Percentiles rank a stretch among this genome's conserved stretches.
phyloP scores from a whole-genome alignment of 2,329 filamentous ascomycete species.

The Onygenales sp. region DNA sequence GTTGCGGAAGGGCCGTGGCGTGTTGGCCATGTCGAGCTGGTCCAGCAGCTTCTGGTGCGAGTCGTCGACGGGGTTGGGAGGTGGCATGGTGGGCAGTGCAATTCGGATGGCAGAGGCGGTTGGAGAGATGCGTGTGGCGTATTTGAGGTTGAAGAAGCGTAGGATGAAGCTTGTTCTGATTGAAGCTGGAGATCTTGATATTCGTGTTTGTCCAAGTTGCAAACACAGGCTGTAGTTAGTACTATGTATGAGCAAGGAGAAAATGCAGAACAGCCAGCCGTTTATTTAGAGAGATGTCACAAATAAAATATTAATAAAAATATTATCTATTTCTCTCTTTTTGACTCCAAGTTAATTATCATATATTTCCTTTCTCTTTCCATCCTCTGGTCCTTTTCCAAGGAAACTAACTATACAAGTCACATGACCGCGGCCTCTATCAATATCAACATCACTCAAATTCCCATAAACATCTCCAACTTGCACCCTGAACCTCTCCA shows the following conservation, averaged over 20 bases:
- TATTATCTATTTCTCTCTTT: too few relatives aligned
- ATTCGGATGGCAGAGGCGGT: not conserved
- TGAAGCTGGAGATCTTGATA: not conserved
- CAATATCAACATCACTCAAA: too few relatives aligned
- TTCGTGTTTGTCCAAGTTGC: slow-evolving; percentile 1
- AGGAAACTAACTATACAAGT: too few relatives aligned
- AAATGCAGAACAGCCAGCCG: not conserved
- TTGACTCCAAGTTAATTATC: too few relatives aligned
- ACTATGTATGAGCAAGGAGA: not conserved
- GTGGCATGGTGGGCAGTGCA: slow-evolving; percentile 39
- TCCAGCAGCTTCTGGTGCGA: slow-evolving; percentile 82
- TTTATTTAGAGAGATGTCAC: too few relatives aligned
- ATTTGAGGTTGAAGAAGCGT: not conserved
- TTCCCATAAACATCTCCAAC: too few relatives aligned
- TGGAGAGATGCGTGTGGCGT: not conserved
- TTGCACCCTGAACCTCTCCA: not conserved
- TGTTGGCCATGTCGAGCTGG: slow-evolving; percentile 78
- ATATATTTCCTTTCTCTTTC: too few relatives aligned
- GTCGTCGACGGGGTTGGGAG: slow-evolving; percentile 63
- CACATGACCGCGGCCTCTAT: too few relatives aligned
- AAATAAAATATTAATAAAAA: too few relatives aligned
- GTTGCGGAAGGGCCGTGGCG: slow-evolving; percentile 85
- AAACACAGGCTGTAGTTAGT: not conserved
- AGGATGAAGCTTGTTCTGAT: not conserved
- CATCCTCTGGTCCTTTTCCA: too few relatives aligned